Conservation (phyloP, 1,284 basidiomycete species). For the Marasmius fiardii region DNA sequence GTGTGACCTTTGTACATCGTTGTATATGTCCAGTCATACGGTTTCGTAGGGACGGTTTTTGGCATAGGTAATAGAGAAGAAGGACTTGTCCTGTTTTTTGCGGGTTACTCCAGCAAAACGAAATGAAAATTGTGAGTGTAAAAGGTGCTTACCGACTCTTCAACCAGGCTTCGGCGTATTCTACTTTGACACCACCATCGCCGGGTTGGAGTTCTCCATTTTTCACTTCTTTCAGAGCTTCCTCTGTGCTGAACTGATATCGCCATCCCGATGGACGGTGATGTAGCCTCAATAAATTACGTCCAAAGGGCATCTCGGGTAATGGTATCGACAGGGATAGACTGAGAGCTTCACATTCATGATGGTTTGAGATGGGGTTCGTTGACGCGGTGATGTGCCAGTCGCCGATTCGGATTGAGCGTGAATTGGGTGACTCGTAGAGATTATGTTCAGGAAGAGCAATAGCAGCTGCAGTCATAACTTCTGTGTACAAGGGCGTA, state of each 20-base stretch:
- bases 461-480: slow-evolving; percentile 36
- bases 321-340: slow-evolving; percentile 69
- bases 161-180: slow-evolving; percentile 93
- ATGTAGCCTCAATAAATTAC: slow-evolving; percentile 71
- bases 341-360: slow-evolving; percentile 69
- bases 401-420: slow-evolving; percentile 58
- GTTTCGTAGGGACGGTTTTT: slow-evolving; percentile 72
- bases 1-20: slow-evolving; percentile 78
- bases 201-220: slow-evolving; percentile 73
- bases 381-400: slow-evolving; percentile 68
- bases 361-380: slow-evolving; percentile 74
- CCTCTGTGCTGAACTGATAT: slow-evolving; percentile 67
- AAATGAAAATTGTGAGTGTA: slow-evolving; percentile 3
- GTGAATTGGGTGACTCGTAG: slow-evolving; percentile 60
- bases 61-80: slow-evolving; percentile 67
- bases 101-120: slow-evolving; percentile 13
- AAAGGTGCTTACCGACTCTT: slow-evolving; percentile 66
- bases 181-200: slow-evolving; percentile 90
- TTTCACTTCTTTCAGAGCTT: slow-evolving; percentile 75
- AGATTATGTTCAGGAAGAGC: slow-evolving; percentile 60
- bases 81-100: slow-evolving; percentile 54
- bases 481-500: slow-evolving; percentile 7
- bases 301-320: slow-evolving; percentile 97
- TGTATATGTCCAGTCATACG: slow-evolving; percentile 99
- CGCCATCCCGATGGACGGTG: slow-evolving; percentile 61